These are phyloP conservation scores for Escallonia herrerae DNA, from an alignment of 129 eudicot genomes.

Conservation along the genomic window DNA sequence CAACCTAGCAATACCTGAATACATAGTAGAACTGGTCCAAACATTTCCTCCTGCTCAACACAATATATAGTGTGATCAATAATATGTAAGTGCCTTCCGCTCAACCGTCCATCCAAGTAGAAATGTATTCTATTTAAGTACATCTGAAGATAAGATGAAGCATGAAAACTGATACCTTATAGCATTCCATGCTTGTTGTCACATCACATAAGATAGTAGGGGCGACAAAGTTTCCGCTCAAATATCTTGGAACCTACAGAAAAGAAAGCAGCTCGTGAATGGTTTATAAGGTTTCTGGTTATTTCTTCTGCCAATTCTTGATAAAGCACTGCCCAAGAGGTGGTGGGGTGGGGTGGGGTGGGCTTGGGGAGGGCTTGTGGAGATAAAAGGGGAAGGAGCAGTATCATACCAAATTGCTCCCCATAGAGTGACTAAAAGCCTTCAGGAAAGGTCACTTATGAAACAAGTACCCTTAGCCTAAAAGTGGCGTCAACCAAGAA, in stretches of 20 bases:
- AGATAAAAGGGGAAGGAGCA: no score
- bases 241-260: slow-evolving; percentile 32
- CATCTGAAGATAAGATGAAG: neutral
- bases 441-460: no score
- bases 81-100: neutral
- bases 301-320: no score
- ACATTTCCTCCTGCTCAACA: slow-evolving; percentile 25
- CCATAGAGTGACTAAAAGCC: no score
- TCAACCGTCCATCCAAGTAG: no score
- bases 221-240: slow-evolving; percentile 31
- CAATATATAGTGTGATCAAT: neutral
- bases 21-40: slow-evolving; percentile 38
- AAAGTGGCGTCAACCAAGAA: no score
- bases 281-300: no score
- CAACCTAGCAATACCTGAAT: slow-evolving; percentile 18
- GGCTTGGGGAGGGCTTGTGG: no score
- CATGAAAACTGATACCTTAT: slow-evolving; percentile 20
- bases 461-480: no score
- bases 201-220: slow-evolving; percentile 36
- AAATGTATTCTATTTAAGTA: neutral
- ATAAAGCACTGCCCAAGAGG: no score
- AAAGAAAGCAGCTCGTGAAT: neutral
- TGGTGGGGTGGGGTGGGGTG: no score
- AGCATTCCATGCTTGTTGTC: slow-evolving; percentile 33
- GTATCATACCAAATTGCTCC: no score